Base-by-base conservation (phyloP, 2,329 filamentous ascomycete species). In the Aureobasidium lini region DNA sequence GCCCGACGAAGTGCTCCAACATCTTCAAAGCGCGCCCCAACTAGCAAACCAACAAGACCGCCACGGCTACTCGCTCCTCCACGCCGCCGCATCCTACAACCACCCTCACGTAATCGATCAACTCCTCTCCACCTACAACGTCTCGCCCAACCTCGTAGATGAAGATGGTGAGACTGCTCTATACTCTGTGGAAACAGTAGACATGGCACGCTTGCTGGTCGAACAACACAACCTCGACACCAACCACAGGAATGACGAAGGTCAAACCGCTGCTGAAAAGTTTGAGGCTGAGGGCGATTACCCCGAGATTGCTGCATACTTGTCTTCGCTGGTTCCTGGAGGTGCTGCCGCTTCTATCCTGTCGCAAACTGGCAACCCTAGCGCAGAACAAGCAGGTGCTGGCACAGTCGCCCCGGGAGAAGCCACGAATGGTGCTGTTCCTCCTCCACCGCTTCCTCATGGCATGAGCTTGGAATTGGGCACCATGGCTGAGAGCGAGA, bases 131-230 rank as follows among this genome's bases (percentile, higher is more conserved):
- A 89, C 93, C 36, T 90, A 92, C 73, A 75, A 84, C 11, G 92
- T 93, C 28, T 79, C 92, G 62, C 83, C 91, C 49, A 87, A 96
- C 70, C 77, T 96, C 56, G 83, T 82, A 65, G 94, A 99, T 70
- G 90, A 96, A 72, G 94, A 99, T 71, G 84, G 86, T 60, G 94
- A 99, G 75, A 96, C 93, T 1, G 88, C 93, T n/a, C 79, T 99
- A 4, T 99, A 96, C 69, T 90, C 91, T n/a, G 85, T 86, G 31
- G 94, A 99, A 74, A 89, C 84, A 0, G 78, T 88, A 50, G 86
- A 89, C 4, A 86, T 90, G 44, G 93, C 93, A 18, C 84, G 83
- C 66, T 82, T 86, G 56, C 78, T 99, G 7, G 83, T 97, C 3
- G 90, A 95, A 68, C 90, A 96, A 72, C 78, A 97, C 3, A 84